These are phyloP conservation scores for Licmophora abbreviata DNA, from an alignment of 108 stramenopile genomes.

Conservation along the genomic window DNA sequence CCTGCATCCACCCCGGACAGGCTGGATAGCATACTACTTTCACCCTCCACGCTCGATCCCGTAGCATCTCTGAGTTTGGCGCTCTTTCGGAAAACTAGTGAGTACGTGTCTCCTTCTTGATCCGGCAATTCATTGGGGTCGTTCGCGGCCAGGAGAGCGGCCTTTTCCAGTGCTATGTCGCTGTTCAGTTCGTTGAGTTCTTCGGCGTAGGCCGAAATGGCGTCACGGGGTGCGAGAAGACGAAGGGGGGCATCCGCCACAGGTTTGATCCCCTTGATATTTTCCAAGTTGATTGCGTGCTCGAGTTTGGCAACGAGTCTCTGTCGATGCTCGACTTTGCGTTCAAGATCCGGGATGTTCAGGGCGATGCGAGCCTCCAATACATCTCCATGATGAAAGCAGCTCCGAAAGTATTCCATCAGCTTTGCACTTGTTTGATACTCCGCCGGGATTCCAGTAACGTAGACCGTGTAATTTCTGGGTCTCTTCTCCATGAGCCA, in stretches of 20 bases:
- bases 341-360: slow-evolving; percentile 20
- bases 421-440: slow-evolving; percentile 27
- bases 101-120: not conserved
- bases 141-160: not conserved
- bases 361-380: slow-evolving; percentile 19
- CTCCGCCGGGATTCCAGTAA: slow-evolving; percentile 38
- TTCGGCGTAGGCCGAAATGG: slow-evolving; percentile 12
- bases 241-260: slow-evolving; percentile 4
- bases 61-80: too few relatives aligned
- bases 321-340: slow-evolving; percentile 11
- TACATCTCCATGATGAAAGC: slow-evolving; percentile 9
- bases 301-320: slow-evolving; percentile 20
- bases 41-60: not conserved
- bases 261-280: slow-evolving; percentile 15
- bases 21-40: too few relatives aligned
- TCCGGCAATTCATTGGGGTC: not conserved
- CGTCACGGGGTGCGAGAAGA: not conserved
- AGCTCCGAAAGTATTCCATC: slow-evolving; percentile 33
- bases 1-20: too few relatives aligned
- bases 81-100: too few relatives aligned
- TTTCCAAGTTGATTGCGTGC: slow-evolving; percentile 30
- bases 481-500: slow-evolving; percentile 19
- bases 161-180: slow-evolving; percentile 17
- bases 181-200: slow-evolving; percentile 28
- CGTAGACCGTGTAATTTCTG: slow-evolving; percentile 38